Evolutionary conservation across 1,139 yeast species (phyloP), one percentile per base, ranked within the genome.

Genomic region (Magnusiomyces sp.): DNA sequence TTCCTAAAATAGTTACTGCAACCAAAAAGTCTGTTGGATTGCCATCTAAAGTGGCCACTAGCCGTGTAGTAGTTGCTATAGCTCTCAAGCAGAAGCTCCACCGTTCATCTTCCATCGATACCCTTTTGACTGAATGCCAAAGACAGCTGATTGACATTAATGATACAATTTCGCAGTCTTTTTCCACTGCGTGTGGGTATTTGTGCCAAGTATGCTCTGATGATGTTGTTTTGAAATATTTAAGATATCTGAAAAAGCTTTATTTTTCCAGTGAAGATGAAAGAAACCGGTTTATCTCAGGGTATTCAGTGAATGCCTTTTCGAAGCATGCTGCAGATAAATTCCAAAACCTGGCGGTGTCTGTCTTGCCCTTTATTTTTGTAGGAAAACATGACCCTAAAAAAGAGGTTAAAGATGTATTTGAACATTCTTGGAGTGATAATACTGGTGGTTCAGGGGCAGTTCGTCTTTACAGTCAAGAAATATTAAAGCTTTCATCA

Each of bases 41-140:
- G 32, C 97, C 97, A 0, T 88, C 97, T 0, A 89, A 89, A 61
- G 89, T 87, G 1, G 89, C 94, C 42, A 89, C 92, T 0, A 79
- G 95, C n/a, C 76, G 81, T 55, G 82, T 90, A 0, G 65, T 89
- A 23, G 87, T 83, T 6, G 75, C 79, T 23, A 65, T 89, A 51
- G 76, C 83, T 0, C 70, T 79, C 27, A 75, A 81, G 55, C 80
- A 83, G 58, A 64, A 75, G n/a, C 73, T 74, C 34, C 62, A 77
- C 20, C 64, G 79, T 11, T 72, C 74, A 43, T 82, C 86, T 0
- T 78, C 77, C 59, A 84, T 90, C 9, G 85, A 82, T 50, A 68
- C 72, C 14, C 66, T 90, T 16, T 67, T 90, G 53, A 73, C 75
- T 48, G 71, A 80, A 2, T 77, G 89, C 46, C 63, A 71, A 6